Conservation (phyloP, 1,284 basidiomycete species). For the Apiotrichum veenhuisii region DNA sequence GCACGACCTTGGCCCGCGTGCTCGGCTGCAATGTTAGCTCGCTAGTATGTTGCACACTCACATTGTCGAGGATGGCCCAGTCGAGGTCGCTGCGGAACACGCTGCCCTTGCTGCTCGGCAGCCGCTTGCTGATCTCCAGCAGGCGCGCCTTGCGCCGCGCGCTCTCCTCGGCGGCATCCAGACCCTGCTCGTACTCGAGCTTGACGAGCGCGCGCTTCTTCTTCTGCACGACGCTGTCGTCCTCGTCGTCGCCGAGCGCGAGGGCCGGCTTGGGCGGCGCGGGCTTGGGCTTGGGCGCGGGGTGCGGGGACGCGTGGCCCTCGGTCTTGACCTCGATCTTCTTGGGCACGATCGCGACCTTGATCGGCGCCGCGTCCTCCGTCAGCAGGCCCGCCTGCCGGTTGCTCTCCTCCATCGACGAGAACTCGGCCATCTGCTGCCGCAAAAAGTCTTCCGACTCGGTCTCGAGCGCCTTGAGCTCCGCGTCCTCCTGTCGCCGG, state of each 20-base stretch:
- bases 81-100: constrained; percentile 74
- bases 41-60: constrained; percentile 49
- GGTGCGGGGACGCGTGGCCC: constrained; percentile 48
- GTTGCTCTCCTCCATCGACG: constrained; percentile 77
- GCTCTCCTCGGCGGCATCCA: constrained; percentile 28
- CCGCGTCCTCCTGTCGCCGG: constrained; percentile 72
- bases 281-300: constrained; percentile 23
- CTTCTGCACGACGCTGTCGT: constrained; percentile 65
- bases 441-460: constrained; percentile 86
- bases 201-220: constrained; percentile 76
- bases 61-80: constrained; percentile 80
- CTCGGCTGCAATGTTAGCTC: neutral
- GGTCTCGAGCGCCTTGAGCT: constrained; percentile 72
- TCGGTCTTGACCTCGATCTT: constrained; percentile 14
- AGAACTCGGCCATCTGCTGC: constrained; percentile 85
- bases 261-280: constrained; percentile 37
- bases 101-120: constrained; percentile 65
- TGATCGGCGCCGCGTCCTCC: constrained; percentile 82
- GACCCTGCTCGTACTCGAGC: constrained; percentile 66
- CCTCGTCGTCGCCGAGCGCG: constrained; percentile 70
- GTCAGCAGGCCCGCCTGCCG: constrained; percentile 80
- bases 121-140: constrained; percentile 66
- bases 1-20: constrained; percentile 75
- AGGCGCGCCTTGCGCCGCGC: constrained; percentile 71
- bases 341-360: constrained; percentile 61